These are phyloP conservation scores for Coniferiporia weirii DNA, from an alignment of 1,284 basidiomycete species.

Conservation along the genomic window DNA sequence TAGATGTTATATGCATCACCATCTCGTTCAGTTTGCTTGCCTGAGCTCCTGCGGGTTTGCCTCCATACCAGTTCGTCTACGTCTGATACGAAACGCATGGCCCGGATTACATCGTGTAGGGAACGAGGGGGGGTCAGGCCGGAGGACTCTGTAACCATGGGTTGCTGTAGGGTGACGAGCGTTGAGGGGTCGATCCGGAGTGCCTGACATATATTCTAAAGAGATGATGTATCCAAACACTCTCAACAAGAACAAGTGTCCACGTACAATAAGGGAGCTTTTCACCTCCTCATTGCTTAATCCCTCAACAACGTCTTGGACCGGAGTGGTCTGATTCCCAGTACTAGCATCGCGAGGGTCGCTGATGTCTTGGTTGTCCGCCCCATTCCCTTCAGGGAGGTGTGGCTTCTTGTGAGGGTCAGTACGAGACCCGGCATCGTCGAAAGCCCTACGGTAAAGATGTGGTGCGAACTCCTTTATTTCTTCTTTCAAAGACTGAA, in stretches of 20 bases:
- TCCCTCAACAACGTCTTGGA: not conserved
- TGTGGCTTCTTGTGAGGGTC: not conserved
- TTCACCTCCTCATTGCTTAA: slow-evolving; percentile 4
- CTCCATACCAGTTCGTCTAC: slow-evolving; percentile 12
- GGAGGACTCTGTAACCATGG: not conserved
- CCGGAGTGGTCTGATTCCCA: not conserved
- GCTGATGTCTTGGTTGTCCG: not conserved
- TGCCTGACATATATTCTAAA: slow-evolving; percentile 9
- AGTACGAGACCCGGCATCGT: not conserved
- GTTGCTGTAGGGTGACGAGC: not conserved
- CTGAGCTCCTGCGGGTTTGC: not conserved
- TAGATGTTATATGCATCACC: not conserved
- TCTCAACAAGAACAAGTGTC: not conserved
- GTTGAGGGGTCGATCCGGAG: not conserved
- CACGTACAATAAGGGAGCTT: slow-evolving; percentile 4
- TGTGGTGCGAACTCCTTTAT: slow-evolving; percentile 12
- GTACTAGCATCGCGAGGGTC: not conserved
- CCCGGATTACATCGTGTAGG: not conserved
- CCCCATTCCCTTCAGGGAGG: not conserved
- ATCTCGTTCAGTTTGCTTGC: not conserved
- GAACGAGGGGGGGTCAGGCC: not conserved
- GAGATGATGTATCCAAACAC: not conserved
- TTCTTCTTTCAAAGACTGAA: slow-evolving; percentile 8
- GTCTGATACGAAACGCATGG: slow-evolving; percentile 5
- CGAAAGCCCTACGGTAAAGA: slow-evolving; percentile 12